These are phyloP conservation scores for Boletus patriciae DNA, from an alignment of 768 basidiomycete species.

Conservation along the genomic window DNA sequence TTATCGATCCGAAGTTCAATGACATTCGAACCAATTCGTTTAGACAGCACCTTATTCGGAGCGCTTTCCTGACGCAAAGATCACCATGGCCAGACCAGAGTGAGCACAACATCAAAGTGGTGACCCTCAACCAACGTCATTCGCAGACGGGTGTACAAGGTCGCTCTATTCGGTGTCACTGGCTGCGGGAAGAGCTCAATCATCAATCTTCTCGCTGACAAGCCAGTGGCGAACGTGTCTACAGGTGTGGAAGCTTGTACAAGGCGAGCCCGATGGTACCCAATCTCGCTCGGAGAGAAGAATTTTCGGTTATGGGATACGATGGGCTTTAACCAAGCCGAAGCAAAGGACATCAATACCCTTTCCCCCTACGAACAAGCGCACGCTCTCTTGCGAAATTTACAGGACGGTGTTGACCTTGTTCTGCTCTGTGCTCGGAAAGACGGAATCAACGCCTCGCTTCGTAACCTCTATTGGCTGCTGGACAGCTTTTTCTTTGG, in stretches of 20 bases:
- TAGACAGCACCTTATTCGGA: not conserved
- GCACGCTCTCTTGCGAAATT: conserved; percentile 33
- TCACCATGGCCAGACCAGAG: conserved; percentile 13
- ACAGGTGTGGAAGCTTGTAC: conserved; percentile 36
- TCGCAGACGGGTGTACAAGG: conserved; percentile 22
- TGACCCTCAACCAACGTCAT: conserved; percentile 2
- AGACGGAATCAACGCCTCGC: conserved; percentile 37
- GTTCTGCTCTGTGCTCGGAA: conserved; percentile 41
- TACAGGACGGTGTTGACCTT: conserved; percentile 39
- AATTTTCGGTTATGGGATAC: conserved; percentile 36
- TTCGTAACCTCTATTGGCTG: conserved; percentile 38
- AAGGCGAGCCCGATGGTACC: conserved; percentile 23
- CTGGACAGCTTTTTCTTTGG: conserved; percentile 41
- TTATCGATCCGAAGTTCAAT: not conserved
- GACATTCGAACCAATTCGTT: not conserved
- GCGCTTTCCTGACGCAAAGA: not conserved
- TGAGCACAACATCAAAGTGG: conserved; percentile 11
- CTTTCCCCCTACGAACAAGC: conserved; percentile 31
- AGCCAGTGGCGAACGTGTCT: conserved; percentile 30
- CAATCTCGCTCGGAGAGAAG: conserved; percentile 19
- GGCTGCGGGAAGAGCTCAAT: conserved; percentile 35
- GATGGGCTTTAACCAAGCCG: conserved; percentile 33
- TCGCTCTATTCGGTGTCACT: conserved; percentile 29
- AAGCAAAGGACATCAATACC: conserved; percentile 11
- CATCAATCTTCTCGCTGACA: conserved; percentile 30